Conservation (phyloP, 148 eudicot genomes). For the Camellia lanceoleosa region DNA sequence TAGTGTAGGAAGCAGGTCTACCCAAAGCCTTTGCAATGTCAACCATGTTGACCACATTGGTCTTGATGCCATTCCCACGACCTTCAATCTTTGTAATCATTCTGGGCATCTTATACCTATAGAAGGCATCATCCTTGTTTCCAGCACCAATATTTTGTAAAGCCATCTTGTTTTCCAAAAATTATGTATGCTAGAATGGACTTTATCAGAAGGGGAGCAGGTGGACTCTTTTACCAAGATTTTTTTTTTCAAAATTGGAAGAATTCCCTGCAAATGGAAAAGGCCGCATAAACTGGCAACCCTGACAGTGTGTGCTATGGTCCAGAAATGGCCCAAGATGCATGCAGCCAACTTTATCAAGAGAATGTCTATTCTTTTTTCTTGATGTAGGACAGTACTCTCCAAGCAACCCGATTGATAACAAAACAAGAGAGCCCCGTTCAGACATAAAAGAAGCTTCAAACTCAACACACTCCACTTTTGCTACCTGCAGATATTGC, state of each 20-base stretch:
- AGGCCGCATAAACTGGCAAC: conserved; percentile 47
- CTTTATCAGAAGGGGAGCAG: conserved; percentile 22
- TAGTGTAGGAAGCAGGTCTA: conserved; percentile 71
- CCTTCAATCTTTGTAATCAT: conserved; percentile 35
- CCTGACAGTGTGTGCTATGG: conserved; percentile 30
- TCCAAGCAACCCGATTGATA: conserved; percentile 68
- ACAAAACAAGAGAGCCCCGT: conserved; percentile 50
- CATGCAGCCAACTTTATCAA: conserved; percentile 49
- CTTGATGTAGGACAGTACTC: conserved; percentile 61
- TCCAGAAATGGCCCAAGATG: conserved; percentile 46
- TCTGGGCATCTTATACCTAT: conserved; percentile 19
- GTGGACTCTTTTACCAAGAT: conserved; percentile 18
- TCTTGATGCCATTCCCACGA: background rate
- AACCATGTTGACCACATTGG: conserved; percentile 80
- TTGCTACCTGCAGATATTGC: conserved; percentile 31
- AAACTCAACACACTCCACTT: conserved; percentile 51
- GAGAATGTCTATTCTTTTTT: conserved; percentile 36
- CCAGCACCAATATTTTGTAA: conserved; percentile 77
- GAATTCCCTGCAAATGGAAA: conserved; percentile 8
- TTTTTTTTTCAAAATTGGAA: background rate
- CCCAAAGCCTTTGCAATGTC: conserved; percentile 77
- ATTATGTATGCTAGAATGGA: background rate
- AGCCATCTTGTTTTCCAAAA: conserved; percentile 45
- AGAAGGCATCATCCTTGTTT: conserved; percentile 18
- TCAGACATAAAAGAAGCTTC: conserved; percentile 79